Conservation (phyloP, 2,329 filamentous ascomycete species). For the Aspergillus oerlinghausenensis region DNA sequence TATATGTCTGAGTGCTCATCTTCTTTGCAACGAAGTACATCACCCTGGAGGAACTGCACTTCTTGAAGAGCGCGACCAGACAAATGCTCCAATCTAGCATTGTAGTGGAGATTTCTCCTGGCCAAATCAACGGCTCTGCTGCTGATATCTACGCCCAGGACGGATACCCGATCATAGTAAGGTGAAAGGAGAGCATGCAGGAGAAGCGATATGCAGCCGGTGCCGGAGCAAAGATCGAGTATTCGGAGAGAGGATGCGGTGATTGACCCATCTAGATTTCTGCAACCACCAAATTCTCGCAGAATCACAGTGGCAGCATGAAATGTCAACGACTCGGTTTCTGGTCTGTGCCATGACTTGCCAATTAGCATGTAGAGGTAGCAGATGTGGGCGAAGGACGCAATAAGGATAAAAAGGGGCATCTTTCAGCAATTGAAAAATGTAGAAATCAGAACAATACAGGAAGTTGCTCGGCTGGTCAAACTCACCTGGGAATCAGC, state of each 20-base stretch:
- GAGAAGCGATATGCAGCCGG: conserved; percentile 81
- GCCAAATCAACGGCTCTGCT: conserved; percentile 61
- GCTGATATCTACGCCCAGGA: conserved; percentile 74
- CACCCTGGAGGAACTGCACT: conserved; percentile 46
- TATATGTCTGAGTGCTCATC: conserved; percentile 7
- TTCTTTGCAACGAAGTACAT: conserved; percentile 31
- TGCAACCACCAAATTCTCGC: conserved; percentile 6
- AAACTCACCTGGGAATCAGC: conserved; percentile 67
- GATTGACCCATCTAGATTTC: background rate
- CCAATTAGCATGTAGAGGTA: no score
- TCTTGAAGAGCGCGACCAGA: conserved; percentile 23
- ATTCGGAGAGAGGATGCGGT: conserved; percentile 49
- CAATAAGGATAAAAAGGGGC: no score
- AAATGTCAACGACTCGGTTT: conserved; percentile 39
- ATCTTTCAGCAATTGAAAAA: no score
- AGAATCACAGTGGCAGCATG: conserved; percentile 50
- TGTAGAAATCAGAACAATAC: no score
- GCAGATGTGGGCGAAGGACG: no score
- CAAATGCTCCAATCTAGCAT: conserved; percentile 34
- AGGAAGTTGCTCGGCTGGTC: background rate
- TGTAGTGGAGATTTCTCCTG: conserved; percentile 56
- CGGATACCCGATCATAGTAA: conserved; percentile 40
- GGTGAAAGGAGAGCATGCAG: conserved; percentile 59
- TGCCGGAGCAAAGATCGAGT: conserved; percentile 84
- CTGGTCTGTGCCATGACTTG: no score